Conservation (phyloP, 257 asterid species). For the Solanum chilense region DNA sequence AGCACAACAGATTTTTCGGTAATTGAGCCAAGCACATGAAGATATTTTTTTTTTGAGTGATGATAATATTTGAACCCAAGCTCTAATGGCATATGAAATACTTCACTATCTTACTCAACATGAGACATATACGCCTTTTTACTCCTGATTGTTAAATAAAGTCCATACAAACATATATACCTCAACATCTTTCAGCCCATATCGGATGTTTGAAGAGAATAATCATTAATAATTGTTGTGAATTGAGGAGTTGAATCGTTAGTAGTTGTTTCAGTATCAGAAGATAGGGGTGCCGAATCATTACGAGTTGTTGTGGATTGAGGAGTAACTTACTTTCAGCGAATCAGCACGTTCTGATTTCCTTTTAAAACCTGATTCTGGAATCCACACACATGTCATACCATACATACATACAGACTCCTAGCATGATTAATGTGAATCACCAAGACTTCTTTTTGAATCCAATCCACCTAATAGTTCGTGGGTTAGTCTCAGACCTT, state of each 20-base stretch:
- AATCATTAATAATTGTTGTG: background rate
- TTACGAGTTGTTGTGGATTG: background rate
- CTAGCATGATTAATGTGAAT: background rate
- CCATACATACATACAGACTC: background rate
- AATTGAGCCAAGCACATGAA: background rate
- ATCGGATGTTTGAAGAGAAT: background rate
- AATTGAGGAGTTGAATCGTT: background rate
- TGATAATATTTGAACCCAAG: background rate
- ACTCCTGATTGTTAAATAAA: background rate
- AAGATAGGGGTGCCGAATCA: background rate
- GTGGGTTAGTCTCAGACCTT: background rate
- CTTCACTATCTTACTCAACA: background rate
- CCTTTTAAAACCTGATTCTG: background rate
- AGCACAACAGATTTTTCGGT: background rate
- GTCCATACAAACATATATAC: background rate
- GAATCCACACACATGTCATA: background rate
- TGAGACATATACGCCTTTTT: background rate
- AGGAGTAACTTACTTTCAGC: background rate
- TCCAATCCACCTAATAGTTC: background rate
- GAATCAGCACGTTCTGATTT: background rate
- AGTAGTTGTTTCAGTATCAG: background rate
- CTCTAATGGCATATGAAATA: background rate
- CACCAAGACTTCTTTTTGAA: background rate
- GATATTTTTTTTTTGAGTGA: background rate
- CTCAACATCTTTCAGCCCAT: background rate